Conservation (phyloP, 2,329 filamentous ascomycete genomes). For the Aspergillus clavatus region DNA sequence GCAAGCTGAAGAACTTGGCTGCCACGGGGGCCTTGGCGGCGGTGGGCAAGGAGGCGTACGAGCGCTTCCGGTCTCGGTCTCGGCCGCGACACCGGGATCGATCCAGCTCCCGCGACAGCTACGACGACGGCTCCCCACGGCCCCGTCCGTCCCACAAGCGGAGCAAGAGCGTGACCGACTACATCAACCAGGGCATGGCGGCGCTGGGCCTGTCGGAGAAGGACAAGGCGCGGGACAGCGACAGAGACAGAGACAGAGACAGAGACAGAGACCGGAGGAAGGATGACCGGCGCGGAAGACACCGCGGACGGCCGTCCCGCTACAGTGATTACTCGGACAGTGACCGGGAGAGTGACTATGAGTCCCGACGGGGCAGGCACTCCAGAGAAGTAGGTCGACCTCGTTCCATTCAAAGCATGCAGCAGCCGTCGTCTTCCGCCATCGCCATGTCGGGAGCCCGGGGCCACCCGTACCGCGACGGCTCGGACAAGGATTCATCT, state of each 20-base stretch:
- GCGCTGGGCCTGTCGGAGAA: slow-evolving; percentile 41
- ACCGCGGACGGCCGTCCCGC: slow-evolving; percentile 28
- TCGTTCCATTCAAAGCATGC: slow-evolving; percentile 22
- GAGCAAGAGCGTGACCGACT: slow-evolving; percentile 45
- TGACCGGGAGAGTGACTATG: slow-evolving; percentile 31
- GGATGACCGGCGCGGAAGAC: slow-evolving; percentile 29
- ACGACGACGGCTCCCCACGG: slow-evolving; percentile 48
- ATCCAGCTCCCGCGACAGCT: slow-evolving; percentile 51
- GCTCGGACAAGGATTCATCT: slow-evolving; percentile 34
- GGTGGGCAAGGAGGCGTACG: slow-evolving; percentile 44
- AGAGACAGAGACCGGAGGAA: slow-evolving; percentile 28
- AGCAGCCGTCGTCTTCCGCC: slow-evolving; percentile 21
- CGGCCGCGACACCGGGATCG: slow-evolving; percentile 32
- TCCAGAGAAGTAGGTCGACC: slow-evolving; percentile 44
- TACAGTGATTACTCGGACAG: slow-evolving; percentile 39
- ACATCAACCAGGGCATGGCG: slow-evolving; percentile 42
- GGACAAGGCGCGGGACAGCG: too few relatives aligned
- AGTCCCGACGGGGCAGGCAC: slow-evolving; percentile 27
- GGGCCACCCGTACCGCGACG: slow-evolving; percentile 10
- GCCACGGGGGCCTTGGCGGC: slow-evolving; percentile 43
- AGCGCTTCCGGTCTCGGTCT: slow-evolving; percentile 42
- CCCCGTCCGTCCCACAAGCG: slow-evolving; percentile 40
- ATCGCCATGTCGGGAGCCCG: slow-evolving; percentile 19
- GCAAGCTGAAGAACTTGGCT: slow-evolving; percentile 40
- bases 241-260: too few relatives aligned